Evolutionary conservation across 352 stramenopile species (phyloP).

Genomic region (Globisporangium perplexum): DNA sequence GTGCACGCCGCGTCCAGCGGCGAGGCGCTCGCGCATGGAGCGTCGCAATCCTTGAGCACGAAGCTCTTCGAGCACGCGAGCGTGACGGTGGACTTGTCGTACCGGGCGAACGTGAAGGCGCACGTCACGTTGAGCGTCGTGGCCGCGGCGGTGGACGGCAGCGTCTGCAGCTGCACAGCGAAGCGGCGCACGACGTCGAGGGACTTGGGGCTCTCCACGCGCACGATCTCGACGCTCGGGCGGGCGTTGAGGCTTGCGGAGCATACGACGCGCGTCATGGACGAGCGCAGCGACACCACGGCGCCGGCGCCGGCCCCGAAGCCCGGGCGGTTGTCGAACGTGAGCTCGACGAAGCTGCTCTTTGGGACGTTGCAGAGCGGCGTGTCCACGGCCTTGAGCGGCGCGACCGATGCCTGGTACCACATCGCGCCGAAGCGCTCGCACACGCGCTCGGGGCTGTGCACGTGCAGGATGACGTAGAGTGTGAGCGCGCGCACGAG

Average conservation of each 20-base stretch:
- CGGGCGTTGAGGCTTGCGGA: constrained; percentile 4
- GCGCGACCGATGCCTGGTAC: constrained; percentile 24
- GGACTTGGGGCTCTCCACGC: neutral
- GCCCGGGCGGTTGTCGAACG: constrained; percentile 30
- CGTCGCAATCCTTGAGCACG: constrained; percentile 19
- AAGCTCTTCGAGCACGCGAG: constrained; percentile 16
- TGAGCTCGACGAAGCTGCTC: constrained; percentile 48
- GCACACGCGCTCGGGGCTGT: constrained; percentile 24
- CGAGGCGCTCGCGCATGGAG: constrained; percentile 12
- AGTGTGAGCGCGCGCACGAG: constrained; percentile 22
- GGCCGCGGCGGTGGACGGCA: constrained; percentile 8
- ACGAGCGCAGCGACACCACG: neutral
- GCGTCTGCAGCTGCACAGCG: constrained; percentile 6
- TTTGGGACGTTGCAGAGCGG: constrained; percentile 23
- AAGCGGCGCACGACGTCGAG: constrained; percentile 8
- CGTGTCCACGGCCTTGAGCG: neutral
- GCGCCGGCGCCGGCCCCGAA: constrained; percentile 10
- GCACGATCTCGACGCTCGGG: constrained; percentile 5
- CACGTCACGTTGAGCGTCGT: constrained; percentile 11
- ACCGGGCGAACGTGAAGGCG: constrained; percentile 15
- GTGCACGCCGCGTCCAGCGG: neutral
- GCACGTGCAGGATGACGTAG: constrained; percentile 27
- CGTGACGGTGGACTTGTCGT: constrained; percentile 8
- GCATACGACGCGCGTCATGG: constrained; percentile 6
- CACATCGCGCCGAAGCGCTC: constrained; percentile 35